Percentiles rank a stretch among this genome's conserved stretches.
Conservation (phyloP, 345 rosid species). For the Melaleuca alternifolia region DNA sequence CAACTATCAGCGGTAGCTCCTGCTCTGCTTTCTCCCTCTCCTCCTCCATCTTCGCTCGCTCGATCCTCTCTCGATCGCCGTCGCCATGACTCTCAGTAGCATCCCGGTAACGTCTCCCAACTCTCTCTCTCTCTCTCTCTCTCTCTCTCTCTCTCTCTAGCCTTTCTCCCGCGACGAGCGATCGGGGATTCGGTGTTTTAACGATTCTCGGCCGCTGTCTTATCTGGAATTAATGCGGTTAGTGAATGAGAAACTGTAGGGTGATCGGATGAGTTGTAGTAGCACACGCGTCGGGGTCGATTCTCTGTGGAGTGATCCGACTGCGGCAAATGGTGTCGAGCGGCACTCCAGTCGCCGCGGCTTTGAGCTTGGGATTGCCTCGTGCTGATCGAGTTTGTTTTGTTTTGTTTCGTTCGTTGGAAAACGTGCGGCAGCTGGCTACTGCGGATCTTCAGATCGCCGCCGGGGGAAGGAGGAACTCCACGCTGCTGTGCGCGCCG, state of each 20-base stretch:
- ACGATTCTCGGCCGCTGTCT: too few species aligned
- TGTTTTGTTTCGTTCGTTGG: not conserved
- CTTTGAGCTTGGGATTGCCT: not conserved
- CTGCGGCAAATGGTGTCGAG: not conserved
- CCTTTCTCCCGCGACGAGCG: not conserved
- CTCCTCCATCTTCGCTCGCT: too few species aligned
- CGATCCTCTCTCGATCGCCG: not conserved
- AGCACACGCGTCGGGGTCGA: not conserved
- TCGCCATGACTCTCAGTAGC: slow-evolving; percentile 21
- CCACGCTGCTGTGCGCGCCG: slow-evolving; percentile 37
- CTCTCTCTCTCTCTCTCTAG: not conserved
- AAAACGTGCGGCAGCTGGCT: slow-evolving; percentile 15
- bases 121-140: not conserved
- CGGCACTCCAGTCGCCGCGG: not conserved
- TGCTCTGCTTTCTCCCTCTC: not conserved
- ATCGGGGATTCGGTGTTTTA: not conserved
- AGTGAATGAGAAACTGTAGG: not conserved
- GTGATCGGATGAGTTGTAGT: not conserved
- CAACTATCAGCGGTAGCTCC: not conserved
- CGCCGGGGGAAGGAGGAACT: slow-evolving; percentile 30
- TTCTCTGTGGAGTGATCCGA: not conserved
- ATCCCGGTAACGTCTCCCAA: slow-evolving; percentile 11
- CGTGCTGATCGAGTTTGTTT: not conserved
- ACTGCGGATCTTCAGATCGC: slow-evolving; percentile 19
- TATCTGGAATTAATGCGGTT: not conserved